Conservation (phyloP, 1,284 basidiomycete genomes). For the Sparassis latifolia region DNA sequence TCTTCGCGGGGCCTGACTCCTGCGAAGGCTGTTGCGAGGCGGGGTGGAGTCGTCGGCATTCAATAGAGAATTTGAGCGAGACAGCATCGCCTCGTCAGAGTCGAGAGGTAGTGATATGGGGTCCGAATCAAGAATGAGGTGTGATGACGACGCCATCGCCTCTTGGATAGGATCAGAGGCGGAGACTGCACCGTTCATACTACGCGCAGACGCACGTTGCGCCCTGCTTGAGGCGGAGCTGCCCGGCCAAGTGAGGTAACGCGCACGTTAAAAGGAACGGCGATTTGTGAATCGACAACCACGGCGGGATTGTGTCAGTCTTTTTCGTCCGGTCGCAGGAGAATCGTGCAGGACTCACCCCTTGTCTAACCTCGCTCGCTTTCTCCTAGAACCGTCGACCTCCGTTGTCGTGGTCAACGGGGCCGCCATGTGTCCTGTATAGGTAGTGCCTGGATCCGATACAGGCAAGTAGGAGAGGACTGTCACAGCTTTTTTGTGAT, state of each 20-base stretch:
- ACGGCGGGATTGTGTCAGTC: not conserved
- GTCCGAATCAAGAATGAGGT: slow-evolving; percentile 34
- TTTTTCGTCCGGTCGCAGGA: not conserved
- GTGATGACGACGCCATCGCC: slow-evolving; percentile 32
- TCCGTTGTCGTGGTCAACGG: slow-evolving; percentile 51
- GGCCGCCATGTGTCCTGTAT: slow-evolving; percentile 51
- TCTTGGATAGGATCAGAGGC: slow-evolving; percentile 33
- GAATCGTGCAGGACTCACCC: slow-evolving; percentile 41
- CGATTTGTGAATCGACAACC: not conserved
- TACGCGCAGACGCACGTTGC: slow-evolving; percentile 69
- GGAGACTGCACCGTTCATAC: slow-evolving; percentile 41
- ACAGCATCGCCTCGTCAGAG: slow-evolving; percentile 38
- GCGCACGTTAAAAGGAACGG: slow-evolving; percentile 5
- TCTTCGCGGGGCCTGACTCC: slow-evolving; percentile 17
- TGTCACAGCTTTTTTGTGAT: slow-evolving; percentile 64
- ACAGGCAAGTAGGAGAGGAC: slow-evolving; percentile 69
- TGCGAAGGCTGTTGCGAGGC: slow-evolving; percentile 12
- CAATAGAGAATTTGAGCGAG: slow-evolving; percentile 55
- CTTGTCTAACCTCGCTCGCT: slow-evolving; percentile 66
- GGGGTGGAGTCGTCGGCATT: slow-evolving; percentile 35
- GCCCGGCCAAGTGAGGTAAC: slow-evolving; percentile 4
- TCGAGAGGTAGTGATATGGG: slow-evolving; percentile 38
- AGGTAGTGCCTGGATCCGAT: slow-evolving; percentile 78
- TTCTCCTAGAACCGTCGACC: slow-evolving; percentile 57
- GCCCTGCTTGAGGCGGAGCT: slow-evolving; percentile 59